phyloP scores from a whole-genome alignment of 1,284 basidiomycete species.

The Bjerkandera adusta region DNA sequence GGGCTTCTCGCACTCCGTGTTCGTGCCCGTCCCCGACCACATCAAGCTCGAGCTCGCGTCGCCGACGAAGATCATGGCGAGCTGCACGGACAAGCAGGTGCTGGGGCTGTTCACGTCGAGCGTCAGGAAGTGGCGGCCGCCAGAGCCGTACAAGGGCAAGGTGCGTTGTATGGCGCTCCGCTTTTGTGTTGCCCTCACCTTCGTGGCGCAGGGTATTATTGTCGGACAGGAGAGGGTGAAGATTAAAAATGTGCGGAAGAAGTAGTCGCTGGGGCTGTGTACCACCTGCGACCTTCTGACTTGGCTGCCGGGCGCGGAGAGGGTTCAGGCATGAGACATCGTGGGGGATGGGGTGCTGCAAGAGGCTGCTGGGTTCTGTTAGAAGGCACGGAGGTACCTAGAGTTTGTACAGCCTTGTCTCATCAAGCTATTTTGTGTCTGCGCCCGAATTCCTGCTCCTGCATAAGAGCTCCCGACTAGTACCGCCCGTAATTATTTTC shows the following conservation, averaged over 20 bases:
- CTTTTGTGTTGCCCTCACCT: slow-evolving; percentile 12
- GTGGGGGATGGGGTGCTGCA: no score
- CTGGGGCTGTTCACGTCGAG: slow-evolving; percentile 88
- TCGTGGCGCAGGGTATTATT: slow-evolving; percentile 89
- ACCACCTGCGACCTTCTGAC: neutral
- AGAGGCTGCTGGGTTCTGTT: no score
- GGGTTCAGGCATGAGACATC: no score
- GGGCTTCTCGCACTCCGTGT: slow-evolving; percentile 88
- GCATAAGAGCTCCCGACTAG: no score
- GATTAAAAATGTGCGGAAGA: slow-evolving; percentile 93
- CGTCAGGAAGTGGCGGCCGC: slow-evolving; percentile 82
- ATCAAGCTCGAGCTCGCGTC: slow-evolving; percentile 75
- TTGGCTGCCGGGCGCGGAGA: neutral
- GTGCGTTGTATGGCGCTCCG: slow-evolving; percentile 43
- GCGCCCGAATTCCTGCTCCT: no score
- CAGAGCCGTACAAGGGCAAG: slow-evolving; percentile 98
- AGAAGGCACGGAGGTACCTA: no score
- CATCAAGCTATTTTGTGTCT: no score
- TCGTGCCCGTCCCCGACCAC: slow-evolving; percentile 77
- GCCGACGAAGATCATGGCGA: slow-evolving; percentile 68
- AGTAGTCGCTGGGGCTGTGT: slow-evolving; percentile 58
- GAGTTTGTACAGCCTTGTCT: neutral
- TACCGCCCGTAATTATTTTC: no score
- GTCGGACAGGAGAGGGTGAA: slow-evolving; percentile 86
- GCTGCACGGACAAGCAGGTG: slow-evolving; percentile 72